phyloP scores from a whole-genome alignment of 345 rosid species.

The Sapria himalayana region DNA sequence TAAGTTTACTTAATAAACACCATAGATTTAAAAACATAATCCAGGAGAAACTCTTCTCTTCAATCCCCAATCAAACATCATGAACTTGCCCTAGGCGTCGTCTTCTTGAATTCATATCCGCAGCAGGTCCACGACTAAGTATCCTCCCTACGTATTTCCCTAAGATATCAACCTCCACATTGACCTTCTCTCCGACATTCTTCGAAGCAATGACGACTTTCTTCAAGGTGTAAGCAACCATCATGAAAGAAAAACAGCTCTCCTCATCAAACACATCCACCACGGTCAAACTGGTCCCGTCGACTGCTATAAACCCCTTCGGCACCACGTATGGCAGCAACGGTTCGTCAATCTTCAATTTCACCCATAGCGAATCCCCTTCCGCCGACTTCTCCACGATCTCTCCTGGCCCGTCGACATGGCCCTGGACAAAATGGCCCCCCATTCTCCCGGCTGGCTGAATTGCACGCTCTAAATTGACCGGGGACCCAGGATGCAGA shows the following conservation, averaged over 20 bases:
- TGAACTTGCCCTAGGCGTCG: too few relatives aligned
- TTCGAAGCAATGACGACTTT: slow-evolving; percentile 57
- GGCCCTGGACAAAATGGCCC: slow-evolving; percentile 87
- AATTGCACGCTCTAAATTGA: slow-evolving; percentile 74
- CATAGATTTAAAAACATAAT: too few relatives aligned
- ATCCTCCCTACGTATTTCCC: slow-evolving; percentile 91
- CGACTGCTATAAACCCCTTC: slow-evolving; percentile 71
- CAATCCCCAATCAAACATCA: too few relatives aligned
- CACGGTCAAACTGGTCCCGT: slow-evolving; percentile 85
- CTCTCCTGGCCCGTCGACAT: slow-evolving; percentile 81
- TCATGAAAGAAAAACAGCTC: slow-evolving; percentile 61
- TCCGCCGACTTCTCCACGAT: slow-evolving; percentile 40
- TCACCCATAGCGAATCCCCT: slow-evolving; percentile 71
- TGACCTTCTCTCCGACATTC: slow-evolving; percentile 62
- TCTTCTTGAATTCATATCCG: slow-evolving; percentile 27
- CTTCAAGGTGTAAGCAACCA: slow-evolving; percentile 66
- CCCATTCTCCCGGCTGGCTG: slow-evolving; percentile 68
- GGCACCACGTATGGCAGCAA: slow-evolving; percentile 58
- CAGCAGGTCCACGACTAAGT: slow-evolving; percentile 34
- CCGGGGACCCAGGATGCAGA: slow-evolving; percentile 43
- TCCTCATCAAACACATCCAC: slow-evolving; percentile 66
- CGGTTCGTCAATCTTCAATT: slow-evolving; percentile 32
- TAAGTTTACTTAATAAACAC: too few relatives aligned
- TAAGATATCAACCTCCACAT: slow-evolving; percentile 78
- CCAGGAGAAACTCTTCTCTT: too few relatives aligned